Evolutionary conservation across 108 stramenopile genomes (phyloP), one percentile per base, ranked within the genome.

Genomic region (Skeletonema grethae): DNA sequence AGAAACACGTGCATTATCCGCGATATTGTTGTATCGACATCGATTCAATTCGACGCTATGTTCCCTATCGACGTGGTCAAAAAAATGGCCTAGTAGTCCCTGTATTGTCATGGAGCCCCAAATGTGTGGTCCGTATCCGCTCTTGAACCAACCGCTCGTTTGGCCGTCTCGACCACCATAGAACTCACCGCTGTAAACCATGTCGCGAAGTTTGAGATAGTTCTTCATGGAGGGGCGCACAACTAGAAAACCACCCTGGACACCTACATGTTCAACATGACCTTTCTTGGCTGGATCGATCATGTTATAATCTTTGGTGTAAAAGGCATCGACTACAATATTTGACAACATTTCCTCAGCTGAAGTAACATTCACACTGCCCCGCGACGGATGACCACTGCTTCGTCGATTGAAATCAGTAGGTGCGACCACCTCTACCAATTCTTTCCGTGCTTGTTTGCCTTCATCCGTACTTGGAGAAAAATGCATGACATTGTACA

Each of bases 161-260:
- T 24, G 15, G 12, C 34, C 35, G 31, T 80, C 75, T 73, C 11
- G 10, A 11, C 31, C 39, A 7, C 60, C 2, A 24, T 64, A 69
- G 71, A 87, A 60, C 87, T 67, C 28, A 3, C 90, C 94, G 8
- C 82, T 77, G 8, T 86, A 67, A 22, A 97, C 77, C 24, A 92
- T 74, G 15, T 73, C 67, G 12, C 76, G 48, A 13, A 89, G 70
- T 57, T 83, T 58, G 7, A 87, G 50, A 67, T 87, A 97, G 18
- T 67, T 77, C 8, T 24, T 48, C 18, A 76, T 9, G 39, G 75
- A 84, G 3, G 97, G 95, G 18, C 84, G 74, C 0, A 94, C 63
- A 1, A 95, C 70, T 13, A 96, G 48, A 65, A 97, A 96, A 7
- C 97, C 97, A 7, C 97, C 97, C 76, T 97, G 95, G 1, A 89